Percentiles rank a stretch among this genome's conserved stretches.
Evolutionary conservation across 495 filamentous ascomycete species (phyloP).

Genomic region (Hyphodiscus hymeniophilus): DNA sequence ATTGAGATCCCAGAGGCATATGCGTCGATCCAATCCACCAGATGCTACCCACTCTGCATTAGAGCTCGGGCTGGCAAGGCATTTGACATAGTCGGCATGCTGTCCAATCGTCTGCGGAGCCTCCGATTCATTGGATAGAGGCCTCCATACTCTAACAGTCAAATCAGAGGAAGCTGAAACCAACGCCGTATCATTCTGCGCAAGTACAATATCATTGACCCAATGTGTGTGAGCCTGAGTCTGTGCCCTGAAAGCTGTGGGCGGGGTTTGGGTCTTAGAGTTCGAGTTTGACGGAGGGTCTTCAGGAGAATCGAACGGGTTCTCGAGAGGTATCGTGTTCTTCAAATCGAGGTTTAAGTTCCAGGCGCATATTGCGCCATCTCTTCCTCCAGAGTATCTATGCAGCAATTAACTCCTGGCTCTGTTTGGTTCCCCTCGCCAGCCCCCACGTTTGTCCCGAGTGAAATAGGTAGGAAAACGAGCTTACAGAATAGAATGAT

Average conservation of each 20-base stretch:
- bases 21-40: conserved; percentile 88
- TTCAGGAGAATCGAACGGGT: conserved; percentile 28
- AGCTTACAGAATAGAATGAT: conserved; percentile 80
- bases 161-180: conserved; percentile 95
- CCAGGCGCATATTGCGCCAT: conserved; percentile 96
- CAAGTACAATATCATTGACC: conserved; percentile 94
- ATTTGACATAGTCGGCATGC: conserved; percentile 94
- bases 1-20: conserved; percentile 87
- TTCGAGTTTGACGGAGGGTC: conserved; percentile 22
- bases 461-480: conserved; percentile 7
- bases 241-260: conserved; percentile 72
- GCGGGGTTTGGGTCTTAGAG: conserved; percentile 29
- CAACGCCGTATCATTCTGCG: conserved; percentile 71
- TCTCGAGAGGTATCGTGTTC: conserved; percentile 18
- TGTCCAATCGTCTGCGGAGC: conserved; percentile 78
- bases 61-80: conserved; percentile 65
- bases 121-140: conserved; percentile 58
- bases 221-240: conserved; percentile 98
- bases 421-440: not conserved
- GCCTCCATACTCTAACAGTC: conserved; percentile 90
- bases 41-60: conserved; percentile 86
- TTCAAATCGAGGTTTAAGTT: conserved; percentile 54
- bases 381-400: conserved; percentile 92
- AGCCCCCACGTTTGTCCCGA: not conserved
- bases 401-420: conserved; percentile 4